Evolutionary conservation across 2,329 filamentous ascomycete species (phyloP).

Genomic region (Botrytis cinerea): DNA sequence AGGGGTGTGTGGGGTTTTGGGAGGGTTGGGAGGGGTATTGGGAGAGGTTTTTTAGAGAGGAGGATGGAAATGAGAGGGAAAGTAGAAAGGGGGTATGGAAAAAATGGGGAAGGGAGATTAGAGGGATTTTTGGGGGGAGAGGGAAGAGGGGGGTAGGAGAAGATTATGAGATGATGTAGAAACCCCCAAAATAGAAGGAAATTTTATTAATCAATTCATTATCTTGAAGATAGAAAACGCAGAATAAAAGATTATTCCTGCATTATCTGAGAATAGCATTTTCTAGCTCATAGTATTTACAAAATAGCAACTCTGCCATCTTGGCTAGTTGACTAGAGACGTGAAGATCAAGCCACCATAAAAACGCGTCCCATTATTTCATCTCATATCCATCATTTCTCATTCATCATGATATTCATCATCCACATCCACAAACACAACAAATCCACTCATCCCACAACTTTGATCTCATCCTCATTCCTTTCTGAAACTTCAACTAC

Average conservation of each 20-base stretch:
- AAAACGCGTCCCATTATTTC: not conserved
- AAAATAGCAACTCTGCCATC: not conserved
- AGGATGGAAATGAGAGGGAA: not conserved
- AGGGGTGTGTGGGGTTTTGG: not conserved
- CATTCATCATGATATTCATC: not conserved
- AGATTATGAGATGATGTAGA: not conserved
- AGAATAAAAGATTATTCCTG: not conserved
- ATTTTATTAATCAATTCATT: too few species aligned
- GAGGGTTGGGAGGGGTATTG: not conserved
- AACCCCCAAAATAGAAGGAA: too few species aligned
- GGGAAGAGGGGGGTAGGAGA: not conserved
- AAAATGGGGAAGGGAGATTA: not conserved
- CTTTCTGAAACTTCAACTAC: not conserved
- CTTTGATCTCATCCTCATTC: not conserved
- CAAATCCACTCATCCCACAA: not conserved
- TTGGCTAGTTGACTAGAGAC: not conserved
- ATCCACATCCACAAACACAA: not conserved
- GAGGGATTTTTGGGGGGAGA: not conserved
- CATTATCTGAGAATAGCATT: not conserved
- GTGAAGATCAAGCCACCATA: not conserved
- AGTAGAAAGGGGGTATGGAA: not conserved
- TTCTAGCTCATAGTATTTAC: not conserved
- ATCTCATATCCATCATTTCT: slow-evolving; percentile 1
- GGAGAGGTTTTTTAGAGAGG: not conserved
- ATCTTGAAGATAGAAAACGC: too few species aligned